Conservation (phyloP, 1,139 yeast species). For the Kodamaea ohmeri region DNA sequence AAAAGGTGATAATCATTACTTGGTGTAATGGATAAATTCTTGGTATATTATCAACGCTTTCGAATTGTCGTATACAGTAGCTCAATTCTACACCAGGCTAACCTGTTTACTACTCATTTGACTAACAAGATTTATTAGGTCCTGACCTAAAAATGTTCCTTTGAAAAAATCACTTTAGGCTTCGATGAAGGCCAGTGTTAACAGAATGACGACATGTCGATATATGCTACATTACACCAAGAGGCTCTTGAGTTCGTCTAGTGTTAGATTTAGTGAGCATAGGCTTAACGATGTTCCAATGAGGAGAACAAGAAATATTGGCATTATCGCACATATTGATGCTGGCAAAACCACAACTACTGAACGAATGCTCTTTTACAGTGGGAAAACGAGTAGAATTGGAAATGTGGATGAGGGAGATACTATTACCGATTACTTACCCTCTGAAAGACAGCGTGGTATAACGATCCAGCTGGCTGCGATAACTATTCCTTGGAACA, state of each 20-base stretch:
- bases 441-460: conserved; percentile 90
- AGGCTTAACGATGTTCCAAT: conserved; percentile 30
- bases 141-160: background rate
- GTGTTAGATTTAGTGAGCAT: conserved; percentile 10
- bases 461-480: conserved; percentile 98
- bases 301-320: conserved; percentile 59
- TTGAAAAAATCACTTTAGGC: no score
- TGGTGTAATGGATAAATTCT: no score
- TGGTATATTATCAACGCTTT: no score
- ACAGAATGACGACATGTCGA: background rate
- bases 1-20: no score
- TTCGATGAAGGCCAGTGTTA: no score
- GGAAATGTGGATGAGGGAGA: conserved; percentile 98
- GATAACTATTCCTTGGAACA: conserved; percentile 84
- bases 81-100: no score
- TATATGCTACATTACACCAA: background rate
- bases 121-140: no score
- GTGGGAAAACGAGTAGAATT: conserved; percentile 75
- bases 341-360: conserved; percentile 92
- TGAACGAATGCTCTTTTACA: conserved; percentile 85
- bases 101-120: no score
- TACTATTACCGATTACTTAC: conserved; percentile 89
- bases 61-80: no score
- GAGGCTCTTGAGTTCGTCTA: background rate
- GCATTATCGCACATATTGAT: conserved; percentile 83